These are phyloP conservation scores for Ceratobasidium sp. DNA, from an alignment of 1,284 basidiomycete genomes.

Conservation along the genomic window DNA sequence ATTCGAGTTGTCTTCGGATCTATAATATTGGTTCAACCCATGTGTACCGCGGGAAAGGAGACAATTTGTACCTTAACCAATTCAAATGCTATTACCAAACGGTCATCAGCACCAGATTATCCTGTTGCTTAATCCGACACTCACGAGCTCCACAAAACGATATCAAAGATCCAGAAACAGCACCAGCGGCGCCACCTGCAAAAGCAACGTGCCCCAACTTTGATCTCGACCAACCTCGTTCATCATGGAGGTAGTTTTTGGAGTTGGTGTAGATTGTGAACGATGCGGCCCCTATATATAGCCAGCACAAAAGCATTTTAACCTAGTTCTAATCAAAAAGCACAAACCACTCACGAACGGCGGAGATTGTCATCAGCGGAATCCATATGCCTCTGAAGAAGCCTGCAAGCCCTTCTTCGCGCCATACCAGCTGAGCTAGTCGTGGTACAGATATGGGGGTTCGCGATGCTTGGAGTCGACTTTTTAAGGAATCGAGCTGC, in stretches of 20 bases:
- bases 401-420: conserved; percentile 89
- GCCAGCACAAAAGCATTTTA: conserved; percentile 39
- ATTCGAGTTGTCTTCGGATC: conserved; percentile 93
- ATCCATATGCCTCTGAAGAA: conserved; percentile 93
- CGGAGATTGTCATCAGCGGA: conserved; percentile 94
- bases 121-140: conserved; percentile 49
- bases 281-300: conserved; percentile 76
- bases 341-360: conserved; percentile 76
- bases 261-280: conserved; percentile 94
- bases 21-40: conserved; percentile 47
- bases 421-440: conserved; percentile 69
- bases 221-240: conserved; percentile 64
- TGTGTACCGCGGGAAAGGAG: too few relatives aligned
- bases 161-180: conserved; percentile 82
- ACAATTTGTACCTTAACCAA: conserved; percentile 86
- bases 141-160: conserved; percentile 83
- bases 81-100: conserved; percentile 74
- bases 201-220: conserved; percentile 72
- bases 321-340: conserved; percentile 29
- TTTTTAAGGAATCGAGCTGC: conserved; percentile 89
- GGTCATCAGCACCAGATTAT: not conserved
- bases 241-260: conserved; percentile 78
- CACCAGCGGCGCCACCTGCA: conserved; percentile 79
- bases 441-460: conserved; percentile 74
- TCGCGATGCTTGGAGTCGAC: conserved; percentile 86